Evolutionary conservation across 108 stramenopile genomes (phyloP).

Genomic region (Pseudonitzschia pungens): DNA sequence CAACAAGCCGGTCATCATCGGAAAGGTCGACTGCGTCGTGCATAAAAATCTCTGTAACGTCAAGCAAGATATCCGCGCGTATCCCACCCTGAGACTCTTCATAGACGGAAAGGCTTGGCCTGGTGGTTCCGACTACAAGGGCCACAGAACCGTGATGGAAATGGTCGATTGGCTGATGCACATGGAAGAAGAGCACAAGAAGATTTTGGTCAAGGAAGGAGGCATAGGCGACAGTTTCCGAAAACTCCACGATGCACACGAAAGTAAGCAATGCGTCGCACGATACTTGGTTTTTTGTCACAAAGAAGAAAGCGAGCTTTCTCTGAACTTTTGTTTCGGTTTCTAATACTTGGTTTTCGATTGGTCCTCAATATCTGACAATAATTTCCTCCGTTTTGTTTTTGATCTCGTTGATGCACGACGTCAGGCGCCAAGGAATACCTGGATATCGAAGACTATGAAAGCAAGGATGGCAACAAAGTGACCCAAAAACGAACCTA

Average conservation of each 20-base stretch:
- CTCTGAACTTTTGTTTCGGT: too few species aligned
- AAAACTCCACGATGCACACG: conserved; percentile 29
- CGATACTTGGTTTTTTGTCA: neutral
- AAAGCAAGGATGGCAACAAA: conserved; percentile 6
- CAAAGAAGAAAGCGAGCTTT: too few species aligned
- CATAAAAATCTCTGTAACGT: conserved; percentile 70
- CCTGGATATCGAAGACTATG: conserved; percentile 10
- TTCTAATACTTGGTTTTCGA: too few species aligned
- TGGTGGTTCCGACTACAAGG: conserved; percentile 68
- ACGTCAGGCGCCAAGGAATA: conserved; percentile 15
- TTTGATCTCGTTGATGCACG: neutral
- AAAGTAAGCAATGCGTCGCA: conserved; percentile 21
- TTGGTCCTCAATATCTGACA: too few species aligned
- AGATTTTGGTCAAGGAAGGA: conserved; percentile 18
- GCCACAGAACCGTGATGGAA: conserved; percentile 79
- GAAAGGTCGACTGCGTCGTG: conserved; percentile 90
- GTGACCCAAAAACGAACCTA: conserved; percentile 21
- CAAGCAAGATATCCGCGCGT: conserved; percentile 76
- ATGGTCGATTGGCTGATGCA: conserved; percentile 65
- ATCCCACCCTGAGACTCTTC: conserved; percentile 92
- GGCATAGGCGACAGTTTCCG: conserved; percentile 8
- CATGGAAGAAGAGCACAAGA: conserved; percentile 67
- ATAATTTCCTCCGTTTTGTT: neutral
- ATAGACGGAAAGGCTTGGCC: conserved; percentile 52
- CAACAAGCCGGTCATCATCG: conserved; percentile 79